Conservation (phyloP, 192 early-diverging fungal genomes). For the Coemansia sp. region DNA sequence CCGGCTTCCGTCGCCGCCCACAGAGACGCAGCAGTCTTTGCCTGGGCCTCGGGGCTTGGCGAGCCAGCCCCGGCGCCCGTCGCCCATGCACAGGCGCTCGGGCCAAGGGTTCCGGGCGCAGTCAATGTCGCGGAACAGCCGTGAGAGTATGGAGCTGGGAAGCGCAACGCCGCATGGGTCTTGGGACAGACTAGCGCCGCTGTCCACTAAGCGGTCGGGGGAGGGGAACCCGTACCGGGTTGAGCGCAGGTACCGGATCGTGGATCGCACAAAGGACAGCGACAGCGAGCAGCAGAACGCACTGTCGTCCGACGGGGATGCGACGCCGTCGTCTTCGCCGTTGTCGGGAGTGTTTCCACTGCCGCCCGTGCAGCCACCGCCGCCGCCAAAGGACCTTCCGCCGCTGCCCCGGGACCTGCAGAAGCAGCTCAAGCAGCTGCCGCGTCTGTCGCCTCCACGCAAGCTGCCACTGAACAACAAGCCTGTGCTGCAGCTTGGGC, state of each 20-base stretch:
- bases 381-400: constrained; percentile 35
- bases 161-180: constrained; percentile 32
- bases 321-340: constrained; percentile 34
- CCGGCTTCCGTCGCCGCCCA: constrained; percentile 14
- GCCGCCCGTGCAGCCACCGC: constrained; percentile 37
- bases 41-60: constrained; percentile 2
- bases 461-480: constrained; percentile 30
- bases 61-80: constrained; percentile 15
- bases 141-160: constrained; percentile 41
- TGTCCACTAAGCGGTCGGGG: constrained; percentile 11
- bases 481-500: constrained; percentile 30
- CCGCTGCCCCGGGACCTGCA: constrained; percentile 38
- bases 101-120: constrained; percentile 19
- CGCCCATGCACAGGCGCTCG: constrained; percentile 32
- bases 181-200: constrained; percentile 27
- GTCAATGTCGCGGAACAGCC: constrained; percentile 13
- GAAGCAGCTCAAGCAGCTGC: constrained; percentile 40
- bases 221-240: constrained; percentile 29
- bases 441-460: constrained; percentile 45
- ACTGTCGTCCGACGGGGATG: constrained; percentile 10
- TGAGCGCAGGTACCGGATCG: constrained; percentile 38
- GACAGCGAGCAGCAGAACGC: constrained; percentile 12
- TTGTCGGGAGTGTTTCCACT: constrained; percentile 21
- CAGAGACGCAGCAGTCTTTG: not conserved
- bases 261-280: constrained; percentile 29